These are phyloP conservation scores for Tardiomyces depauwii DNA, from an alignment of 1,139 yeast genomes.

Conservation along the genomic window DNA sequence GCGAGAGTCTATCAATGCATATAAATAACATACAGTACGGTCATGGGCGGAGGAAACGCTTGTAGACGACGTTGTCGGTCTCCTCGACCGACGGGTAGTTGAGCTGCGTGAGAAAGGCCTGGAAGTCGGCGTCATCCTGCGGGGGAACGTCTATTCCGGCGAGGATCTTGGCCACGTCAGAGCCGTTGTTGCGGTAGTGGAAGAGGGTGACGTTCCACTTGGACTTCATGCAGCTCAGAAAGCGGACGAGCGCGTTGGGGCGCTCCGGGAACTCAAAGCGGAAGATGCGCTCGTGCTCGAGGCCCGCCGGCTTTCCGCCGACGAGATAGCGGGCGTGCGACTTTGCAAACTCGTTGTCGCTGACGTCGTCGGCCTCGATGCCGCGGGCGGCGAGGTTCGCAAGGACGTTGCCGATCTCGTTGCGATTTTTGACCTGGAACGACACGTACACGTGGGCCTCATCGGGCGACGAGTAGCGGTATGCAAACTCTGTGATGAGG, in stretches of 20 bases:
- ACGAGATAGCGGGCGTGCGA: slow-evolving; percentile 92
- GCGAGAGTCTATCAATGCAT: too few relatives aligned
- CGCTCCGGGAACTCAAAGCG: slow-evolving; percentile 95
- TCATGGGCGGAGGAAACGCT: slow-evolving; percentile 42
- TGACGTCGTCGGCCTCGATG: slow-evolving; percentile 60
- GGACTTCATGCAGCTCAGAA: slow-evolving; percentile 56
- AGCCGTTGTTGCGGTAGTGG: slow-evolving; percentile 95
- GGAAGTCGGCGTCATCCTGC: slow-evolving; percentile 51
- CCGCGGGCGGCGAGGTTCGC: slow-evolving; percentile 30
- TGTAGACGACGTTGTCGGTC: slow-evolving; percentile 72
- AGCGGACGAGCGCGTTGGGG: slow-evolving; percentile 84
- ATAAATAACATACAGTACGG: background rate
- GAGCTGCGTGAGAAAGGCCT: slow-evolving; percentile 53
- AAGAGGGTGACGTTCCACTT: slow-evolving; percentile 90
- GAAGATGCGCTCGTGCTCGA: slow-evolving; percentile 62
- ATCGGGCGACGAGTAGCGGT: slow-evolving; percentile 44
- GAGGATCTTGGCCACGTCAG: slow-evolving; percentile 83
- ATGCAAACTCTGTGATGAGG: slow-evolving; percentile 85
- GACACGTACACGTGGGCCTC: slow-evolving; percentile 79
- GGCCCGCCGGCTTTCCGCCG: slow-evolving; percentile 62
- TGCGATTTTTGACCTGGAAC: slow-evolving; percentile 69
- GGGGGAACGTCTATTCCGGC: slow-evolving; percentile 85
- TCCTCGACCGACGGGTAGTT: slow-evolving; percentile 78
- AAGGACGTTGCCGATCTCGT: slow-evolving; percentile 37
- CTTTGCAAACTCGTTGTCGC: slow-evolving; percentile 89